Conservation (phyloP, 192 early-diverging fungal genomes). For the Coemansia sp. region DNA sequence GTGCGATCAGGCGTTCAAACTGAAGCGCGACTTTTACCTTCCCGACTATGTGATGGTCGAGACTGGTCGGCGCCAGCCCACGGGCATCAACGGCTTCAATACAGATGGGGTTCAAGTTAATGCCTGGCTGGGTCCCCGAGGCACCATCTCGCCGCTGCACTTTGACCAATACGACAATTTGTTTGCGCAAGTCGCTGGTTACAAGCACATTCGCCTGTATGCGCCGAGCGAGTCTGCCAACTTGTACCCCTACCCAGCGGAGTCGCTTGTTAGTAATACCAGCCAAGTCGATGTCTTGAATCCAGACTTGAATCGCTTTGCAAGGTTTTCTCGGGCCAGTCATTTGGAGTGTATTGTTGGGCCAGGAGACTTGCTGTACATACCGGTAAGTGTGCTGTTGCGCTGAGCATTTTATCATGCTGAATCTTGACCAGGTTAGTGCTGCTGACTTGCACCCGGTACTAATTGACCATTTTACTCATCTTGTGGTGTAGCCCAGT, state of each 20-base stretch:
- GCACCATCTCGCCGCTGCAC: slow-evolving; percentile 82
- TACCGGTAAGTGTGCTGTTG: slow-evolving; percentile 60
- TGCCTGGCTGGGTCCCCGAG: slow-evolving; percentile 79
- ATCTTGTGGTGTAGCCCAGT: slow-evolving; percentile 51
- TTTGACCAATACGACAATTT: slow-evolving; percentile 78
- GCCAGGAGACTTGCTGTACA: slow-evolving; percentile 80
- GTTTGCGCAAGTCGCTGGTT: slow-evolving; percentile 78
- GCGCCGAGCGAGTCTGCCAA: slow-evolving; percentile 55
- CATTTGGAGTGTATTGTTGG: slow-evolving; percentile 67
- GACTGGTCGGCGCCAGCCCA: slow-evolving; percentile 13
- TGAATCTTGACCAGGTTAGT: background rate
- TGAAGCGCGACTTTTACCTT: slow-evolving; percentile 63
- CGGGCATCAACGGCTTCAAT: background rate
- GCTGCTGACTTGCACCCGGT: too few relatives aligned
- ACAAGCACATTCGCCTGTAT: slow-evolving; percentile 74
- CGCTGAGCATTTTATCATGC: background rate
- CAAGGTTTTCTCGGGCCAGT: slow-evolving; percentile 53
- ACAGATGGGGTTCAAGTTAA: slow-evolving; percentile 38
- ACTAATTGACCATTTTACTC: too few relatives aligned
- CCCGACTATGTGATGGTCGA: slow-evolving; percentile 76
- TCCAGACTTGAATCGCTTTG: slow-evolving; percentile 55
- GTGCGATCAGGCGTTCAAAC: slow-evolving; percentile 66
- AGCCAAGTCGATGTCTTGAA: slow-evolving; percentile 69
- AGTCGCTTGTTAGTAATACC: slow-evolving; percentile 64
- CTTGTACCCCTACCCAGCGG: slow-evolving; percentile 60